Conservation (phyloP, 257 asterid genomes). For the Solanum infundibuliforme region DNA sequence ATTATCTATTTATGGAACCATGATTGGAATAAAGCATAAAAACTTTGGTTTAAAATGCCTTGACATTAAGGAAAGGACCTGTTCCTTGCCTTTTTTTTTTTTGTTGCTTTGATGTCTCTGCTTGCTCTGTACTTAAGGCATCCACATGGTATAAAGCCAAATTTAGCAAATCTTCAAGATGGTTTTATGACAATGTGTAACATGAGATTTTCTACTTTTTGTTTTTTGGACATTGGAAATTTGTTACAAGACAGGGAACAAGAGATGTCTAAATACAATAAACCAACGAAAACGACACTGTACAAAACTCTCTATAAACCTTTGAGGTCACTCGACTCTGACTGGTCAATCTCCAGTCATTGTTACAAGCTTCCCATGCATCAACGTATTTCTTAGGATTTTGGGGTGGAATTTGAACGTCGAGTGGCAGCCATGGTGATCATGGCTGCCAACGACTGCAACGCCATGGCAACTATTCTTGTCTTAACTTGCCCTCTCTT, state of each 20-base stretch:
- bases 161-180: background rate
- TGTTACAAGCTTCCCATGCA: background rate
- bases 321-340: background rate
- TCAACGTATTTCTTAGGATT: constrained; percentile 4
- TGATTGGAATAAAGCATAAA: background rate
- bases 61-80: constrained; percentile 16
- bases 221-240: background rate
- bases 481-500: constrained; percentile 56
- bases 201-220: background rate
- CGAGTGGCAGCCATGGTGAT: constrained; percentile 19
- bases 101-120: background rate
- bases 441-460: constrained; percentile 28
- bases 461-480: constrained; percentile 48
- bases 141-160: background rate
- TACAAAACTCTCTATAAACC: background rate
- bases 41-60: constrained; percentile 13
- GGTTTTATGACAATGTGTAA: background rate
- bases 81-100: background rate
- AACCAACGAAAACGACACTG: background rate
- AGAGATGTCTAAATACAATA: background rate
- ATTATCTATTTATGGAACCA: background rate
- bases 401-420: constrained; percentile 14
- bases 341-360: background rate
- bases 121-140: constrained; percentile 24
- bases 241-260: background rate